A percentile compares a stretch with the other conserved stretches of the same genome.
phyloP scores from a whole-genome alignment of 2,329 filamentous ascomycete genomes.

The Paracoccidioides brasiliensis region DNA sequence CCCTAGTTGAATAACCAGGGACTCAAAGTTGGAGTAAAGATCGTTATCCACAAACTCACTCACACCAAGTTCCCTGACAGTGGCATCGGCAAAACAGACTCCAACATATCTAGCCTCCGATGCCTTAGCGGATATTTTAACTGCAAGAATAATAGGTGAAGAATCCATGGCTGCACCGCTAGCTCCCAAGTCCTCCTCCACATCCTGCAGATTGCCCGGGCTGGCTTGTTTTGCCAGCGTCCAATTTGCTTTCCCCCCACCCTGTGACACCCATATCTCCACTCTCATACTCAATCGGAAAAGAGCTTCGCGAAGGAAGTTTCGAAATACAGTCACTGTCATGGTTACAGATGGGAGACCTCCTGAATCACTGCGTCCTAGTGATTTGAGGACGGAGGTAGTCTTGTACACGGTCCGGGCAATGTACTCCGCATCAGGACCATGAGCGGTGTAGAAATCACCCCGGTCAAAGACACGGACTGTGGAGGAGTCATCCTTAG shows the following conservation, averaged over 20 bases:
- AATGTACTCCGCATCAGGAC: constrained; percentile 35
- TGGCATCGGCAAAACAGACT: constrained; percentile 95
- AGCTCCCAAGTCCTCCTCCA: constrained; percentile 82
- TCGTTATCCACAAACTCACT: constrained; percentile 99
- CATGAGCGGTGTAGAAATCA: constrained; percentile 73
- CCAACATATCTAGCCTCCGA: constrained; percentile 75
- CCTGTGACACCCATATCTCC: constrained; percentile 72
- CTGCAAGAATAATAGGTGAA: constrained; percentile 85
- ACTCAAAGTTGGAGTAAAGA: constrained; percentile 94
- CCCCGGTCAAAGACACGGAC: constrained; percentile 86
- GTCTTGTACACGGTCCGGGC: constrained; percentile 80
- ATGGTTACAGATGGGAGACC: constrained; percentile 88
- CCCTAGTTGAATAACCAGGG: constrained; percentile 86
- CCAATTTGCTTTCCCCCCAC: constrained; percentile 70
- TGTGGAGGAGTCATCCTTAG: constrained; percentile 48
- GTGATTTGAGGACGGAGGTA: constrained; percentile 81
- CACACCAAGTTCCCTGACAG: constrained; percentile 85
- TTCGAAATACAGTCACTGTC: constrained; percentile 86
- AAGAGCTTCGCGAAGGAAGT: constrained; percentile 86
- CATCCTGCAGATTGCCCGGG: constrained; percentile 88
- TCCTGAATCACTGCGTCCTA: constrained; percentile 73
- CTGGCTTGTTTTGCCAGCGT: constrained; percentile 84
- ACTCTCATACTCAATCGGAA: constrained; percentile 83
- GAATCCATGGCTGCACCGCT: constrained; percentile 56
- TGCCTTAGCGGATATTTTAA: constrained; percentile 84